Percentiles rank a stretch among this genome's conserved stretches.
These are phyloP conservation scores for Dendrothele bispora DNA, from an alignment of 768 basidiomycete genomes.

Conservation along the genomic window DNA sequence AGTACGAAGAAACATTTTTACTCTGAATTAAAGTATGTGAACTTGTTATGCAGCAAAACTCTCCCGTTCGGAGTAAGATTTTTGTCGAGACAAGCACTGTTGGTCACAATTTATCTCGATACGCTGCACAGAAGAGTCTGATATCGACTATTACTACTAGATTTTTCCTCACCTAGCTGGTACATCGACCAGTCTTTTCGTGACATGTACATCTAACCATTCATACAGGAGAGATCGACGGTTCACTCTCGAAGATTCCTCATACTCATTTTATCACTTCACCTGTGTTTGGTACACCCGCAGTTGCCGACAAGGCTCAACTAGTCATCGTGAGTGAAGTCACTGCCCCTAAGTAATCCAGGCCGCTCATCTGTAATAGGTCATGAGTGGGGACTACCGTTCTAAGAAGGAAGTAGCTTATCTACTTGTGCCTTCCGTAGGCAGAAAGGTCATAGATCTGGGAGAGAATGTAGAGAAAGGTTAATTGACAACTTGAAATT, in stretches of 20 bases:
- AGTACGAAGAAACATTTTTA: slow-evolving; percentile 32
- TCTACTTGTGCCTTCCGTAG: slow-evolving; percentile 78
- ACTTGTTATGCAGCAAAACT: slow-evolving; percentile 31
- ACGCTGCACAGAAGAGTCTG: too few species aligned
- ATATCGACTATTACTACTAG: slow-evolving; percentile 29
- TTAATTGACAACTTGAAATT: slow-evolving; percentile 15
- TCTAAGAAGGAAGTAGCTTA: slow-evolving; percentile 81
- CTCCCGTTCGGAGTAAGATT: slow-evolving; percentile 57
- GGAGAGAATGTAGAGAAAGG: slow-evolving; percentile 88
- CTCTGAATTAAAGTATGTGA: slow-evolving; percentile 7
- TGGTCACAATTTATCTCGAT: slow-evolving; percentile 21
- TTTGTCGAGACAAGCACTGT: slow-evolving; percentile 89
- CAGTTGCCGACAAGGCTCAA: slow-evolving; percentile 61
- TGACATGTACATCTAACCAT: slow-evolving; percentile 4
- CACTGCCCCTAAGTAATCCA: not conserved
- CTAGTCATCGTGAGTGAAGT: slow-evolving; percentile 48
- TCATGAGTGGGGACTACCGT: slow-evolving; percentile 79
- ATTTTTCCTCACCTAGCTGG: slow-evolving; percentile 57
- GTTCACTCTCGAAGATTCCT: slow-evolving; percentile 54
- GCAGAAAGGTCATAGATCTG: slow-evolving; percentile 74
- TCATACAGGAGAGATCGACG: slow-evolving; percentile 64
- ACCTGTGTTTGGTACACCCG: slow-evolving; percentile 77
- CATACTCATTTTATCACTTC: slow-evolving; percentile 68
- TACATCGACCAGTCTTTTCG: slow-evolving; percentile 12
- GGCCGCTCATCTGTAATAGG: not conserved